phyloP scores from a whole-genome alignment of 768 basidiomycete genomes.

The Mycena latifolia region DNA sequence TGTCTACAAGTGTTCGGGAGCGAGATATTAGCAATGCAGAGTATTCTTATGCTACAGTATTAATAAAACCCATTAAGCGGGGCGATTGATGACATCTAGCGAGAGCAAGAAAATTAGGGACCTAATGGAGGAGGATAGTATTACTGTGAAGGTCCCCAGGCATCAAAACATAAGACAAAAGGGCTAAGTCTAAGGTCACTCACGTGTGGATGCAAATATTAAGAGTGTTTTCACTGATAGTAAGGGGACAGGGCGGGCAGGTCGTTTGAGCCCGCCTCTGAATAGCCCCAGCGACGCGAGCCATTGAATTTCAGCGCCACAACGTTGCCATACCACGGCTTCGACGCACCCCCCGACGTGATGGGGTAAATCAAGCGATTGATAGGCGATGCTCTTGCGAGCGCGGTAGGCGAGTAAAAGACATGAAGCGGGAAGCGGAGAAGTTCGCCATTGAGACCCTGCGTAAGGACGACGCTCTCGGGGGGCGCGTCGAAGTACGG shows the following conservation, averaged over 20 bases:
- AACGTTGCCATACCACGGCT: slow-evolving; percentile 85
- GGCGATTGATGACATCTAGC: slow-evolving; percentile 13
- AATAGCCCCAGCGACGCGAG: slow-evolving; percentile 85
- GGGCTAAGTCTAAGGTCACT: slow-evolving; percentile 9
- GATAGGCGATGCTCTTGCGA: slow-evolving; percentile 70
- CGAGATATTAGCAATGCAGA: slow-evolving; percentile 11
- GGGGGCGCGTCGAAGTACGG: slow-evolving; percentile 71
- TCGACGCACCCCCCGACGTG: slow-evolving; percentile 84
- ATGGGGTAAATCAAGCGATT: slow-evolving; percentile 88
- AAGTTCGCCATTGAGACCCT: slow-evolving; percentile 86
- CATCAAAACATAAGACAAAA: slow-evolving; percentile 19
- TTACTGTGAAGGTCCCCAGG: too few relatives aligned
- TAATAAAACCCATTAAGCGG: background rate
- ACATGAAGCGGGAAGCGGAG: slow-evolving; percentile 87
- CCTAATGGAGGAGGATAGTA: too few relatives aligned
- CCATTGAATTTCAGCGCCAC: slow-evolving; percentile 90
- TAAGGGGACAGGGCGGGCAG: slow-evolving; percentile 89
- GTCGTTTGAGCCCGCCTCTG: slow-evolving; percentile 88
- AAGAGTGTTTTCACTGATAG: slow-evolving; percentile 65
- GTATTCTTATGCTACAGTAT: slow-evolving; percentile 25
- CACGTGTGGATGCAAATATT: slow-evolving; percentile 13
- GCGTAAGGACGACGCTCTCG: slow-evolving; percentile 80
- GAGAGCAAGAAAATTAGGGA: background rate
- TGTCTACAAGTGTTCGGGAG: background rate
- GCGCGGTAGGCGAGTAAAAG: slow-evolving; percentile 79